Conservation (phyloP, 345 rosid genomes). For the Eucalyptus viminalis region DNA sequence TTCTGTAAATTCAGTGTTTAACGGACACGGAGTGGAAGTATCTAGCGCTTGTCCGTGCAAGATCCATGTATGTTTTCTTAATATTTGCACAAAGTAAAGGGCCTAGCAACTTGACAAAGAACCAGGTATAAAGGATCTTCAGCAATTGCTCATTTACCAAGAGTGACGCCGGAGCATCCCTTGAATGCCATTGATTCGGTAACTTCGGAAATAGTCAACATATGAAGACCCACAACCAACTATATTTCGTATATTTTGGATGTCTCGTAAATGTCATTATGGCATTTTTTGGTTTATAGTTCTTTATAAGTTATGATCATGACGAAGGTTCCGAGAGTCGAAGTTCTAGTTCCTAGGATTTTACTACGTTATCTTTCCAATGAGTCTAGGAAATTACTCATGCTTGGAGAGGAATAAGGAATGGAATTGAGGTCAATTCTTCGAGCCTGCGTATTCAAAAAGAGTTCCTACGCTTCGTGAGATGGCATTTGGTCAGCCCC, state of each 20-base stretch:
- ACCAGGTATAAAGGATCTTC: neutral
- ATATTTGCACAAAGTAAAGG: neutral
- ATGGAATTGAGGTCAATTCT: neutral
- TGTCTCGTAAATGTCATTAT: neutral
- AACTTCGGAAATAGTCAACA: neutral
- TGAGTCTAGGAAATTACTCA: neutral
- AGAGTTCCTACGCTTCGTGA: neutral
- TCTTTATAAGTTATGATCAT: too few relatives aligned
- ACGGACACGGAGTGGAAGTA: neutral
- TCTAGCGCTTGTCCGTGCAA: neutral
- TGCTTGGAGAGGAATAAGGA: neutral
- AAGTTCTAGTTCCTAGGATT: too few relatives aligned
- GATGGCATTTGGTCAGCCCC: neutral
- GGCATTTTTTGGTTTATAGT: neutral
- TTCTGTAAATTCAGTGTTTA: neutral
- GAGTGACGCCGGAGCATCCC: neutral
- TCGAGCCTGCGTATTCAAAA: neutral
- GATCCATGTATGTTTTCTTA: neutral
- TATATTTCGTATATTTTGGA: neutral
- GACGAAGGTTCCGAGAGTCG: too few relatives aligned
- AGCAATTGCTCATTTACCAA: neutral
- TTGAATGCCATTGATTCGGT: neutral
- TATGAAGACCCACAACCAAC: neutral
- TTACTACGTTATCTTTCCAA: too few relatives aligned
- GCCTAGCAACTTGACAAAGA: neutral